Percentiles rank a stretch among this genome's conserved stretches.
Conservation (phyloP, 2,329 filamentous ascomycete species). For the Pleoardoris graminearum region DNA sequence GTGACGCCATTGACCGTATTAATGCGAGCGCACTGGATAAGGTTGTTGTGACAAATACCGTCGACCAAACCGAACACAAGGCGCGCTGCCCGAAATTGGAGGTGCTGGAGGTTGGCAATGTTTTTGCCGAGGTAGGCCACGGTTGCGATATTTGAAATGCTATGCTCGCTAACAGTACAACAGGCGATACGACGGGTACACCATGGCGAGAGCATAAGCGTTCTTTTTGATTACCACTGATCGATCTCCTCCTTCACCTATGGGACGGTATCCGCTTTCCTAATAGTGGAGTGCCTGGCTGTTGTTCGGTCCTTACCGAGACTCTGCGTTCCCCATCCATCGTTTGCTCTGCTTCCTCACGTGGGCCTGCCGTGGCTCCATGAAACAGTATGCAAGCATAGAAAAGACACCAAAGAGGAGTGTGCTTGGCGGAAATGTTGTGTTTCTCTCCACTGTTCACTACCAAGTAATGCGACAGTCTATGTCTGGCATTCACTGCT, state of each 20-base stretch:
- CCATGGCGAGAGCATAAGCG: conserved; percentile 96
- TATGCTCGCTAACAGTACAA: conserved; percentile 20
- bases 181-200: conserved; percentile 90
- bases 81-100: conserved; percentile 82
- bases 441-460: conserved; percentile 6
- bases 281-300: conserved; percentile 6
- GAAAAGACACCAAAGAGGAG: conserved; percentile 11
- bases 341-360: neutral
- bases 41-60: conserved; percentile 92
- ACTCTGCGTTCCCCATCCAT: conserved; percentile 1
- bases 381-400: conserved; percentile 10
- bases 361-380: neutral
- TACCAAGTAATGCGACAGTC: conserved; percentile 6
- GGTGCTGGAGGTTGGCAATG: conserved; percentile 82
- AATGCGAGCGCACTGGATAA: conserved; percentile 92
- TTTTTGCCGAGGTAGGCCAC: conserved; percentile 78
- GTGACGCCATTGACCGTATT: conserved; percentile 91
- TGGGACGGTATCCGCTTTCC: conserved; percentile 7
- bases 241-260: conserved; percentile 3
- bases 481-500: conserved; percentile 17
- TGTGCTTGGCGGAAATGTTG: neutral
- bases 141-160: neutral
- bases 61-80: conserved; percentile 83
- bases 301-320: conserved; percentile 1
- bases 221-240: conserved; percentile 84